A percentile compares a stretch with the other conserved stretches of the same genome.
phyloP scores from a whole-genome alignment of 2,329 filamentous ascomycete species.

The Rosellinia necatrix region DNA sequence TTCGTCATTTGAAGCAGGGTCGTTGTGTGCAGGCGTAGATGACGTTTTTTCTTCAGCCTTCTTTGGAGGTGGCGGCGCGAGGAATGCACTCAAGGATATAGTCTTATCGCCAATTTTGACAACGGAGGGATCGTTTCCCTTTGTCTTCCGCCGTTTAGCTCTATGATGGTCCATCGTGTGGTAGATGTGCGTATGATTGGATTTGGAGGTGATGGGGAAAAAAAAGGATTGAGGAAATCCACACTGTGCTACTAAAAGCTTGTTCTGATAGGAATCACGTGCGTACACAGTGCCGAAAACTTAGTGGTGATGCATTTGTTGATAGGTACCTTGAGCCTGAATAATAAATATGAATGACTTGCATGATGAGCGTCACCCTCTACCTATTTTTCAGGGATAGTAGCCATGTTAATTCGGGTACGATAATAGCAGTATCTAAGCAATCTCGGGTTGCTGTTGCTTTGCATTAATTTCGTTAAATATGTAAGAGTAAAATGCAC shows the following conservation, averaged over 20 bases:
- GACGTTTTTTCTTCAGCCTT: conserved; percentile 34
- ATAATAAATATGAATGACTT: too few relatives aligned
- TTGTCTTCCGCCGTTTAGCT: conserved; percentile 47
- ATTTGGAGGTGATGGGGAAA: background rate
- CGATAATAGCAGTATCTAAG: too few relatives aligned
- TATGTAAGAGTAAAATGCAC: too few relatives aligned
- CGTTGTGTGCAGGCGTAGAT: conserved; percentile 13
- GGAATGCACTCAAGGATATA: conserved; percentile 56
- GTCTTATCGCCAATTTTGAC: conserved; percentile 54
- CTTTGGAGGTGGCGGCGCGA: conserved; percentile 36
- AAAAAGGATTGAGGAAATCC: conserved; percentile 15
- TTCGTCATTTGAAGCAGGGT: conserved; percentile 9
- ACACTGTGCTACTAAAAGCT: conserved; percentile 16
- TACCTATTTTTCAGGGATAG: too few relatives aligned
- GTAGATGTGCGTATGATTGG: background rate
- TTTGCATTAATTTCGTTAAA: too few relatives aligned
- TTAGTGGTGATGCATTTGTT: too few relatives aligned
- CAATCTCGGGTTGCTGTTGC: too few relatives aligned
- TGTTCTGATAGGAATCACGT: conserved; percentile 18
- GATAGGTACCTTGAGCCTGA: too few relatives aligned
- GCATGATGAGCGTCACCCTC: too few relatives aligned
- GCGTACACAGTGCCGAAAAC: conserved; percentile 5
- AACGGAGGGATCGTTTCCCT: conserved; percentile 39
- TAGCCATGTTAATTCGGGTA: too few relatives aligned
- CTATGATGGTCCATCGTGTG: conserved; percentile 37